phyloP scores from a whole-genome alignment of 495 filamentous ascomycete species.

The Daldinia grandis region DNA sequence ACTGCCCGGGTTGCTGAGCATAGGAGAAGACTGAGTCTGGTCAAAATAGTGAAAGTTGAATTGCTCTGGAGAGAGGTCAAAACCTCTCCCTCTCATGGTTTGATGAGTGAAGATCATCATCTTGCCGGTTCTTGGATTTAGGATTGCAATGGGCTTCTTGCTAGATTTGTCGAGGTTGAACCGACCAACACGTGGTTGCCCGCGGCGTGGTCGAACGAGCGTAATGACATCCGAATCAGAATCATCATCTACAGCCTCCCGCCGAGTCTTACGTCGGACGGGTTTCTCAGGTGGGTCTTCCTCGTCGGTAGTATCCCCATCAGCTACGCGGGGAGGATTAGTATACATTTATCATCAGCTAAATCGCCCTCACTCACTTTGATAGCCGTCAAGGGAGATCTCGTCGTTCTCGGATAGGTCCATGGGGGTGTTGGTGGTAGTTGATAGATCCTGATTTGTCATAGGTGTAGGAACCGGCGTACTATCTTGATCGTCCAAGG shows the following conservation, averaged over 20 bases:
- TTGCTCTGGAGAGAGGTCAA: constrained; percentile 57
- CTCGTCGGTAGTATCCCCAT: constrained; percentile 82
- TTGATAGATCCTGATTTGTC: constrained; percentile 61
- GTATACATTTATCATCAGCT: constrained; percentile 47
- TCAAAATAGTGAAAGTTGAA: constrained; percentile 59
- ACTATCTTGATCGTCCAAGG: constrained; percentile 40
- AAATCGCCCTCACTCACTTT: constrained; percentile 65
- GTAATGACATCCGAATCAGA: constrained; percentile 56
- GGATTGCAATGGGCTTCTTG: constrained; percentile 75
- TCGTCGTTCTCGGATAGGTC: constrained; percentile 61
- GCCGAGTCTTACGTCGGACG: constrained; percentile 64
- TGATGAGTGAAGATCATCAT: constrained; percentile 70
- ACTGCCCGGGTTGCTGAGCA: constrained; percentile 73
- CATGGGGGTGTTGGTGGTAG: constrained; percentile 51
- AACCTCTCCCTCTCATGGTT: constrained; percentile 42
- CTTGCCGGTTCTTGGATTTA: constrained; percentile 73
- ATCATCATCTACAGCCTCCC: constrained; percentile 46
- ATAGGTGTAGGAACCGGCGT: constrained; percentile 53
- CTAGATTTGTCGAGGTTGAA: constrained; percentile 64
- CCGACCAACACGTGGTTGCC: constrained; percentile 59
- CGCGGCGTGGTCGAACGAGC: constrained; percentile 50
- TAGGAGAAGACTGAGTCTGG: constrained; percentile 63
- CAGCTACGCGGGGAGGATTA: constrained; percentile 68
- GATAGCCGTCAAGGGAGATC: constrained; percentile 74
- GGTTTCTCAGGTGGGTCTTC: constrained; percentile 71